phyloP scores from a whole-genome alignment of 2,329 filamentous ascomycete species.

The Blastomyces percursus region DNA sequence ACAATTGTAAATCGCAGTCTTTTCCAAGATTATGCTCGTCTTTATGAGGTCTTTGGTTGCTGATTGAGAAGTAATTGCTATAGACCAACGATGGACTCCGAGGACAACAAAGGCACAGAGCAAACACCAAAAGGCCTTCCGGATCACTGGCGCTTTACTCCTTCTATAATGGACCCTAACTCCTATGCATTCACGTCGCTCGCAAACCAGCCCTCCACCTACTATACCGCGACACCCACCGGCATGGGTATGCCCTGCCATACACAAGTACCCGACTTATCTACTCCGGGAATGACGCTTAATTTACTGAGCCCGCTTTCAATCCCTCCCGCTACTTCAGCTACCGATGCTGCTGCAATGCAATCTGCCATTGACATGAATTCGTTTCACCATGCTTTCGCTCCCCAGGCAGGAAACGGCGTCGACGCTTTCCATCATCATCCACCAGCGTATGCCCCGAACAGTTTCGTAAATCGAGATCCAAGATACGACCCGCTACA shows the following conservation, averaged over 20 bases:
- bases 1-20: not conserved
- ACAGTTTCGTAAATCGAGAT: constrained; percentile 69
- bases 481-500: constrained; percentile 71
- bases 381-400: constrained; percentile 50
- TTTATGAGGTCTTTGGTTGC: not conserved
- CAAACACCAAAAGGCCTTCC: constrained; percentile 68
- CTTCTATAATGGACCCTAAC: constrained; percentile 76
- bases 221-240: constrained; percentile 80
- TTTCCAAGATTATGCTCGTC: not conserved
- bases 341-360: constrained; percentile 25
- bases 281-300: constrained; percentile 61
- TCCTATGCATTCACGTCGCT: constrained; percentile 71
- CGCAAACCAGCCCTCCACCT: constrained; percentile 66
- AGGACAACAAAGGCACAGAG: constrained; percentile 60
- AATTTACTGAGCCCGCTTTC: constrained; percentile 58
- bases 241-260: constrained; percentile 46
- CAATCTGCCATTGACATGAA: constrained; percentile 52
- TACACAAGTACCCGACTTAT: constrained; percentile 74
- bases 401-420: constrained; percentile 51
- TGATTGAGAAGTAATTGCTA: constrained; percentile 7
- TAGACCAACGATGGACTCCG: constrained; percentile 37
- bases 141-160: constrained; percentile 79
- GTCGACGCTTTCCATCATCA: constrained; percentile 62
- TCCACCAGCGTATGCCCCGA: constrained; percentile 54
- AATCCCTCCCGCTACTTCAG: constrained; percentile 57